Conservation (phyloP, 345 rosid genomes). For the Ailanthus altissimus region DNA sequence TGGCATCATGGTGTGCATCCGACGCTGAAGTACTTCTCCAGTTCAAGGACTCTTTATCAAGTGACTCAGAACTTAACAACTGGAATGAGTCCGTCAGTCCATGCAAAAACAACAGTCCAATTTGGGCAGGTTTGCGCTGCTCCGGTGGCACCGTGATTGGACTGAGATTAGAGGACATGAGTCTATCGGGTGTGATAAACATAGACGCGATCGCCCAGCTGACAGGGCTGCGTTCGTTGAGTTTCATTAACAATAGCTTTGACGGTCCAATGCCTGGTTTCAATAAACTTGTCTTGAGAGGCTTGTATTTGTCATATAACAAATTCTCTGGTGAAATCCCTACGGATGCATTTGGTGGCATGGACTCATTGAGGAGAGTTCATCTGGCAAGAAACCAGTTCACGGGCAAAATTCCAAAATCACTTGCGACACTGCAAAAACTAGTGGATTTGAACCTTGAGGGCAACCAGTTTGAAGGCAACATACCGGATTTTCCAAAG, state of each 20-base stretch:
- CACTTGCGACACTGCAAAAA: constrained; percentile 43
- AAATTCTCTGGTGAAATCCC: constrained; percentile 52
- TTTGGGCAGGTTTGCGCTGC: constrained; percentile 70
- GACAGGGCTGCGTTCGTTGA: constrained; percentile 43
- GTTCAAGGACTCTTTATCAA: constrained; percentile 56
- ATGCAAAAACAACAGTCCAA: constrained; percentile 26
- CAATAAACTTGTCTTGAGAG: constrained; percentile 40
- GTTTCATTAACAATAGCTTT: constrained; percentile 63
- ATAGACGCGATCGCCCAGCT: constrained; percentile 37
- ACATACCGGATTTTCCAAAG: constrained; percentile 51
- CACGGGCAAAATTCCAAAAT: constrained; percentile 55
- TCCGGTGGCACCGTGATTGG: constrained; percentile 34
- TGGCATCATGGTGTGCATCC: background rate
- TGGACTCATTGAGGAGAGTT: constrained; percentile 52
- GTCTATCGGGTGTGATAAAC: constrained; percentile 52
- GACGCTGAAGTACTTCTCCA: constrained; percentile 51
- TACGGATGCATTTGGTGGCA: constrained; percentile 42
- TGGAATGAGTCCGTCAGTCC: constrained; percentile 50
- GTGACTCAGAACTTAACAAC: constrained; percentile 23
- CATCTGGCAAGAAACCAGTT: constrained; percentile 57
- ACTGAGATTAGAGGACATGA: constrained; percentile 57
- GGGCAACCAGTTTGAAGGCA: constrained; percentile 57
- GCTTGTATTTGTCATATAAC: constrained; percentile 60
- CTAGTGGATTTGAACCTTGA: constrained; percentile 50
- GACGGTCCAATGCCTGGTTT: constrained; percentile 58